Conservation (phyloP, 345 rosid species). For the Camelina hispida region DNA sequence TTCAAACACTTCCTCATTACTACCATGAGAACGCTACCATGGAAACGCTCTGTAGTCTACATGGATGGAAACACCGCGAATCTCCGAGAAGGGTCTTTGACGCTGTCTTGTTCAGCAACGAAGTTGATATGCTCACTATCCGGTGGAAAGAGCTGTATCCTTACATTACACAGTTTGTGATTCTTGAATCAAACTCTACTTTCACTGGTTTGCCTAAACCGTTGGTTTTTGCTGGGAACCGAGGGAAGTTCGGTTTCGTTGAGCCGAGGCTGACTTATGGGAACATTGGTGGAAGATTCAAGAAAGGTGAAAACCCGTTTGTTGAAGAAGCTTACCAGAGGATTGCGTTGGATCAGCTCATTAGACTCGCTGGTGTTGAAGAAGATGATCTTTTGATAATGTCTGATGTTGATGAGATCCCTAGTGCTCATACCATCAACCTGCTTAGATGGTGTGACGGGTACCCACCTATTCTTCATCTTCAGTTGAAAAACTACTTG, state of each 20-base stretch:
- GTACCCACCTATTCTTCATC: constrained; percentile 80
- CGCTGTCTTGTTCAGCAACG: constrained; percentile 85
- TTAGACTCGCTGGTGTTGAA: constrained; percentile 82
- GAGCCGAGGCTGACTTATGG: constrained; percentile 86
- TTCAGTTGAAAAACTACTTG: constrained; percentile 79
- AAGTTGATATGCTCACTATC: constrained; percentile 73
- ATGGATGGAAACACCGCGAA: constrained; percentile 87
- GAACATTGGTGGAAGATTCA: constrained; percentile 78
- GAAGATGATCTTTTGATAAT: constrained; percentile 93
- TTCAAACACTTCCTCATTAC: constrained; percentile 69
- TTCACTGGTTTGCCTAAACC: constrained; percentile 78
- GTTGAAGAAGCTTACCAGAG: constrained; percentile 95
- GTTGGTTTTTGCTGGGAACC: constrained; percentile 59
- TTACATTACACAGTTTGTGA: constrained; percentile 75
- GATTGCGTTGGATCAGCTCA: constrained; percentile 79
- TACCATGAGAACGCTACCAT: constrained; percentile 72
- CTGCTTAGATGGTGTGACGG: constrained; percentile 93
- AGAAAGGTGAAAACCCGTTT: constrained; percentile 86
- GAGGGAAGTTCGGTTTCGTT: constrained; percentile 64
- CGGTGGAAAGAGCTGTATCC: constrained; percentile 94
- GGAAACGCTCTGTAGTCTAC: constrained; percentile 79
- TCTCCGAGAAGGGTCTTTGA: constrained; percentile 86
- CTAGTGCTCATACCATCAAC: constrained; percentile 88
- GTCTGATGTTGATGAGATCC: constrained; percentile 98
- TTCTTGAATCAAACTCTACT: constrained; percentile 93